A percentile compares a stretch with the other conserved stretches of the same genome.
Conservation (phyloP, 345 rosid species). For the Raphanus sativus region DNA sequence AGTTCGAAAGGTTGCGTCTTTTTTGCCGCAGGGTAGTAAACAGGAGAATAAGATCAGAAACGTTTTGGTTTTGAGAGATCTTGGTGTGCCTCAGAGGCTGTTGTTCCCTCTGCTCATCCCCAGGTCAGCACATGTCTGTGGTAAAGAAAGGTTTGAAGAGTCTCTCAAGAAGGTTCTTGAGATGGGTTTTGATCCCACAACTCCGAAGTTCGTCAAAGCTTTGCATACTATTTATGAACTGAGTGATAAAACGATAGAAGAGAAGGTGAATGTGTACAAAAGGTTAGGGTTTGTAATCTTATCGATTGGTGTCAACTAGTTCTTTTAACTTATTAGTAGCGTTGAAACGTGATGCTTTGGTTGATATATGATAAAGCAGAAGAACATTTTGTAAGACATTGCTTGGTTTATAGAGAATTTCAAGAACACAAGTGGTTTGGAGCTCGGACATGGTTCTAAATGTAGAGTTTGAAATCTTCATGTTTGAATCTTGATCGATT, state of each 20-base stretch:
- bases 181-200: neutral
- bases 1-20: neutral
- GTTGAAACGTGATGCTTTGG: neutral
- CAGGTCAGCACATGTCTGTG: neutral
- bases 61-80: neutral
- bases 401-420: neutral
- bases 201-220: slow-evolving; percentile 27
- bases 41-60: neutral
- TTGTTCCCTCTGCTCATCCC: neutral
- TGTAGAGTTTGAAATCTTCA: neutral
- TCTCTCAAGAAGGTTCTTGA: slow-evolving; percentile 7
- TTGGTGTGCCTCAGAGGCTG: neutral
- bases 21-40: neutral
- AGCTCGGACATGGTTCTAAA: neutral
- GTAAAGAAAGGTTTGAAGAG: neutral
- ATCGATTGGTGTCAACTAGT: neutral
- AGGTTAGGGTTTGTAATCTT: slow-evolving; percentile 35
- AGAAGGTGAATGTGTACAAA: neutral
- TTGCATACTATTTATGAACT: neutral
- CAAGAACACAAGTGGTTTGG: neutral
- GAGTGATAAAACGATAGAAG: slow-evolving; percentile 8
- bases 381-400: neutral
- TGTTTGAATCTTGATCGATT: neutral
- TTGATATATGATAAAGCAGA: neutral
- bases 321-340: neutral